phyloP scores from a whole-genome alignment of 1,139 yeast species.

The Taphrina communis region DNA sequence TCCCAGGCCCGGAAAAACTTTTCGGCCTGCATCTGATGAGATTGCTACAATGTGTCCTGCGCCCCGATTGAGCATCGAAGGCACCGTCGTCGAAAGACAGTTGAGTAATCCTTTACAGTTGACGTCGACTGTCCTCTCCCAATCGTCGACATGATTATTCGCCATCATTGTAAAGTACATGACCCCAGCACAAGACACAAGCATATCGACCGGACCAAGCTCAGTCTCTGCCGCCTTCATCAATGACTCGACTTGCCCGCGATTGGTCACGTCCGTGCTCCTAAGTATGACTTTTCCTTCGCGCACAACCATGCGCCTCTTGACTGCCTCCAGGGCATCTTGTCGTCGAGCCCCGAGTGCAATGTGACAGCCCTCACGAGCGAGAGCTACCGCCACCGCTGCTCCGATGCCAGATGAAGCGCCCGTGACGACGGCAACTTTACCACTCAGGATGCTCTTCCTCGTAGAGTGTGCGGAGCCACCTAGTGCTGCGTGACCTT shows the following conservation, averaged over 20 bases:
- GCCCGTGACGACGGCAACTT: constrained; percentile 37
- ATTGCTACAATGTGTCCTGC: constrained; percentile 27
- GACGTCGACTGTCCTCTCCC: constrained; percentile 28
- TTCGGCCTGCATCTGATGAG: constrained; percentile 28
- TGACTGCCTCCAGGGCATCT: constrained; percentile 29
- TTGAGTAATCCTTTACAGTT: constrained; percentile 25
- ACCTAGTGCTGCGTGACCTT: constrained; percentile 14
- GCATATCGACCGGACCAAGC: constrained; percentile 25
- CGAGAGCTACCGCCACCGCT: constrained; percentile 41
- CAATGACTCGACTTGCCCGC: constrained; percentile 13
- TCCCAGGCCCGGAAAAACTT: constrained; percentile 27
- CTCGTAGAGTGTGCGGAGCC: constrained; percentile 21
- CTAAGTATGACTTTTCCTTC: constrained; percentile 29
- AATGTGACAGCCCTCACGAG: constrained; percentile 41
- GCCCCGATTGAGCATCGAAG: constrained; percentile 19
- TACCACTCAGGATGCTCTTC: constrained; percentile 23
- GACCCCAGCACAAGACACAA: constrained; percentile 26
- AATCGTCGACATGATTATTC: constrained; percentile 17
- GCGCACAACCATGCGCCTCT: constrained; percentile 27
- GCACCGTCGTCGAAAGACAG: constrained; percentile 15
- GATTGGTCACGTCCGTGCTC: constrained; percentile 20
- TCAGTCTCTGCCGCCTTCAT: constrained; percentile 18
- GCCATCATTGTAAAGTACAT: constrained; percentile 35
- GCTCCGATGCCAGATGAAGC: constrained; percentile 43
- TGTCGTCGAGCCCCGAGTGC: constrained; percentile 28